Conservation (phyloP, 192 early-diverging fungal genomes). For the Gigaspora rosea region DNA sequence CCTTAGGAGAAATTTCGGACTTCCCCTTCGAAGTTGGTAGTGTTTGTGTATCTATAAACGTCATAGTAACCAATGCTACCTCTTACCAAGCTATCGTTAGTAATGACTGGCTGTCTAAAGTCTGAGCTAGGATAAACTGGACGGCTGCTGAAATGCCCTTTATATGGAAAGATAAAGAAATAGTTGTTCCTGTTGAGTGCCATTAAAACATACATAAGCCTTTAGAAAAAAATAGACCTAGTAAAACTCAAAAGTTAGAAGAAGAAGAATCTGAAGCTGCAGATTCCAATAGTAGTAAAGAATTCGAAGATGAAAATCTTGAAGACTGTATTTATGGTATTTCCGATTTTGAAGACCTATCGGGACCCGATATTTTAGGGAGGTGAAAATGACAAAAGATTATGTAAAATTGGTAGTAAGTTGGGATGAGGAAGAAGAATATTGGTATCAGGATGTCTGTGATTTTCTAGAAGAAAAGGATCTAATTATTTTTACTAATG, state of each 20-base stretch:
- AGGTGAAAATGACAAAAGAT: too few relatives aligned
- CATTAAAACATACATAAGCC: neutral
- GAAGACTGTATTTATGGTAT: too few relatives aligned
- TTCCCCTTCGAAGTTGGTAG: neutral
- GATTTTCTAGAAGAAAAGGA: too few relatives aligned
- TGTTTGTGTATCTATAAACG: neutral
- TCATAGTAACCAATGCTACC: neutral
- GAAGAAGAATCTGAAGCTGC: neutral
- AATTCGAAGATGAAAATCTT: neutral
- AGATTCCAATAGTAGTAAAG: neutral
- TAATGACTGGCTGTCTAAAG: neutral
- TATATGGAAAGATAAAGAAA: neutral
- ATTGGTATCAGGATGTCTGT: too few relatives aligned
- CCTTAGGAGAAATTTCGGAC: neutral
- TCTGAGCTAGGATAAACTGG: neutral
- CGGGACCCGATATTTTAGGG: too few relatives aligned
- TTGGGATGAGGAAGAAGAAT: too few relatives aligned
- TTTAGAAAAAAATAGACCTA: neutral
- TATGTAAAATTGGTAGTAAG: too few relatives aligned
- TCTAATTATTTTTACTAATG: too few relatives aligned
- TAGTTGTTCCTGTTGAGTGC: neutral
- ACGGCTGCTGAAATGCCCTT: neutral
- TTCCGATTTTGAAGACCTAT: too few relatives aligned
- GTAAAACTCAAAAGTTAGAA: neutral
- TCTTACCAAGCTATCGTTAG: neutral